These are phyloP conservation scores for Zygosaccharomyces sapae DNA, from an alignment of 1,139 yeast genomes.

Conservation along the genomic window DNA sequence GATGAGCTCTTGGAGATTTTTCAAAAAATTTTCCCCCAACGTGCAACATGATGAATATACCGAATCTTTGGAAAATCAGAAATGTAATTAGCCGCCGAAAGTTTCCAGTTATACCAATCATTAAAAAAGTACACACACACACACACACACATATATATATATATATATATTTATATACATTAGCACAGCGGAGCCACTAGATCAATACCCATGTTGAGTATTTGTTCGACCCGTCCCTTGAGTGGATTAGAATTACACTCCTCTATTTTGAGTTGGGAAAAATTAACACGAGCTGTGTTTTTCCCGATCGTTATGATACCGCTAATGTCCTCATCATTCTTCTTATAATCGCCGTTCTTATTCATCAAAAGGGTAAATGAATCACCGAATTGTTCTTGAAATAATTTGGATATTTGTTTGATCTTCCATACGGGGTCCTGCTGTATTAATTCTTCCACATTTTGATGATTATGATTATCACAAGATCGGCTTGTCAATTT, in stretches of 20 bases:
- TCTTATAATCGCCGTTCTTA: slow-evolving; percentile 38
- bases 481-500: slow-evolving; percentile 67
- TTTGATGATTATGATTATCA: slow-evolving; percentile 42
- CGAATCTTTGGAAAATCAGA: neutral
- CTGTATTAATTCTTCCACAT: slow-evolving; percentile 16
- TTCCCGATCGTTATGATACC: slow-evolving; percentile 58
- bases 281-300: slow-evolving; percentile 65
- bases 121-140: neutral
- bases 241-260: slow-evolving; percentile 69
- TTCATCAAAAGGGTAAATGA: slow-evolving; percentile 42
- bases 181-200: slow-evolving; percentile 72
- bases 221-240: slow-evolving; percentile 76
- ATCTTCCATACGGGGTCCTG: slow-evolving; percentile 49
- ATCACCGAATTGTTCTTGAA: slow-evolving; percentile 87
- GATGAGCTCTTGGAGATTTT: slow-evolving; percentile 26
- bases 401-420: slow-evolving; percentile 56
- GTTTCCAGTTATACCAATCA: neutral
- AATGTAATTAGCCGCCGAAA: neutral
- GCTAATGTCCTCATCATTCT: slow-evolving; percentile 48
- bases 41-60: slow-evolving; percentile 8
- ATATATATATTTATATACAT: neutral
- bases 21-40: slow-evolving; percentile 9
- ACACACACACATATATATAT: neutral
- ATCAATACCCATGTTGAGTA: slow-evolving; percentile 70
- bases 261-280: slow-evolving; percentile 59